A percentile compares a stretch with the other conserved stretches of the same genome.
phyloP scores from a whole-genome alignment of 257 asterid genomes.

The Salvia miltiorrhiza region DNA sequence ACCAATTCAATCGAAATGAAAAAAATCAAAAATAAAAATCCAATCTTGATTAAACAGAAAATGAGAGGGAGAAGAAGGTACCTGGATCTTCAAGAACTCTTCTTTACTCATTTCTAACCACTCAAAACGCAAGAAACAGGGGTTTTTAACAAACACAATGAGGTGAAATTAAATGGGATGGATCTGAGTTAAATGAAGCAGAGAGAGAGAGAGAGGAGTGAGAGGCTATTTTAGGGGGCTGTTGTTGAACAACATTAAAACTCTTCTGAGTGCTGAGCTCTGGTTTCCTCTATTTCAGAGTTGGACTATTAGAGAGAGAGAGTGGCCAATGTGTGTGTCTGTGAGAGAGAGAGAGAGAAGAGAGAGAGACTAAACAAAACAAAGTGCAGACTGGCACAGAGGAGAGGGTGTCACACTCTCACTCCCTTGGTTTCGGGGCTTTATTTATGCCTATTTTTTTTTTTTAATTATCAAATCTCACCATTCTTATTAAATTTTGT shows the following conservation, averaged over 20 bases:
- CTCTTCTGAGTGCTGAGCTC: conserved; percentile 33
- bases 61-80: conserved; percentile 28
- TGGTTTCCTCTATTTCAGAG: conserved; percentile 66
- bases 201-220: conserved; percentile 17
- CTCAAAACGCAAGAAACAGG: conserved; percentile 20
- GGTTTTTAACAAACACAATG: conserved; percentile 15
- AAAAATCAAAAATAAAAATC: background rate
- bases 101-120: conserved; percentile 72
- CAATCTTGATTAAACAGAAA: background rate
- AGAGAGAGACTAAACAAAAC: conserved; percentile 32
- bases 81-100: conserved; percentile 98
- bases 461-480: background rate
- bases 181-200: conserved; percentile 44
- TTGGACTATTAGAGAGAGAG: conserved; percentile 33
- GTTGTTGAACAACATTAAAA: conserved; percentile 60
- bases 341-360: conserved; percentile 32
- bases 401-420: conserved; percentile 42
- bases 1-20: conserved; percentile 14
- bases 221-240: conserved; percentile 29
- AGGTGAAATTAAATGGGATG: conserved; percentile 23
- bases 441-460: conserved; percentile 33
- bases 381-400: conserved; percentile 42
- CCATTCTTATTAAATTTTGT: conserved; percentile 13
- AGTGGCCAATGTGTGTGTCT: conserved; percentile 22
- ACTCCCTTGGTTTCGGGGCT: conserved; percentile 41